Conservation (phyloP, 1,284 basidiomycete genomes). For the Fistulina hepatica region DNA sequence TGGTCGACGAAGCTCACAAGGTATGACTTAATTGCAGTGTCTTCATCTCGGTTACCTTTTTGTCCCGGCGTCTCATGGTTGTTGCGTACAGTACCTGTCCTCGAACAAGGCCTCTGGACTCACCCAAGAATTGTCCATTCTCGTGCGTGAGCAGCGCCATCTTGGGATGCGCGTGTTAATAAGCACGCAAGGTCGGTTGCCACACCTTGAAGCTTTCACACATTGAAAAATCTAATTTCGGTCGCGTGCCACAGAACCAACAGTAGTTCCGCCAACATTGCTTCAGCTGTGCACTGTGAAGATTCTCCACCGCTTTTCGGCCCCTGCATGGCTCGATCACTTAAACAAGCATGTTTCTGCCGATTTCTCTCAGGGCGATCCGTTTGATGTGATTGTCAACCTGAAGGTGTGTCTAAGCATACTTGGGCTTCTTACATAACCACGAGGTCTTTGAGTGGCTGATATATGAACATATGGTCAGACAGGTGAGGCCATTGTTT, state of each 20-base stretch:
- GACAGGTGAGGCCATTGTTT: constrained; percentile 57
- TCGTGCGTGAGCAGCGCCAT: constrained; percentile 63
- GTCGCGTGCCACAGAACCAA: constrained; percentile 14
- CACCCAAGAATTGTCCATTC: constrained; percentile 43
- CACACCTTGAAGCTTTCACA: background rate
- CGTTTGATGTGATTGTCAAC: constrained; percentile 54
- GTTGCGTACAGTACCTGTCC: constrained; percentile 35
- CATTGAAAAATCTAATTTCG: background rate
- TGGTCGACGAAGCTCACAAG: constrained; percentile 70
- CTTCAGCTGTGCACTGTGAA: constrained; percentile 22
- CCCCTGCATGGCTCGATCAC: constrained; percentile 18
- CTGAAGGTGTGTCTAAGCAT: constrained; percentile 36
- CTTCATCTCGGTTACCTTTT: background rate
- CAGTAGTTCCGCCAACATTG: constrained; percentile 20
- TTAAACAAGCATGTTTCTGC: constrained; percentile 13
- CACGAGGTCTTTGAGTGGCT: constrained; percentile 2
- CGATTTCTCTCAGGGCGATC: constrained; percentile 40
- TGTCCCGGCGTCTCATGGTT: background rate
- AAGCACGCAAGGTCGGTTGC: constrained; percentile 56
- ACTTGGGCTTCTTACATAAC: background rate
- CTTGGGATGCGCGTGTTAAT: constrained; percentile 62
- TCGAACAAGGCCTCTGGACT: constrained; percentile 36
- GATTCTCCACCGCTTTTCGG: constrained; percentile 23
- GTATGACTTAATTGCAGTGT: constrained; percentile 29
- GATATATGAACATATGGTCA: constrained; percentile 17